phyloP scores from a whole-genome alignment of 2,329 filamentous ascomycete genomes.

The Colletotrichum sp. region DNA sequence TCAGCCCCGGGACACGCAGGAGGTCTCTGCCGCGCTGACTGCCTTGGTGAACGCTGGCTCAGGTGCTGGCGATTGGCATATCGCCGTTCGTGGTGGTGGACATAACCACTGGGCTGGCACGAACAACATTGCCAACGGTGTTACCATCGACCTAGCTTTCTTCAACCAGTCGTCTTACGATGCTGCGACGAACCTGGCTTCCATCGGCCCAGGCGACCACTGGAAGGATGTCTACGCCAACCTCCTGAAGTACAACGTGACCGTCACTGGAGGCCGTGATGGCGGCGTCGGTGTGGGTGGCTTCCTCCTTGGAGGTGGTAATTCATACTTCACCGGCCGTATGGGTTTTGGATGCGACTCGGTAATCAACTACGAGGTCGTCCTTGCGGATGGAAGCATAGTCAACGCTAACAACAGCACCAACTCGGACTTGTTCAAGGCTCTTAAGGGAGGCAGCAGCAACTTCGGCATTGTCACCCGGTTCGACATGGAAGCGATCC shows the following conservation, averaged over 20 bases:
- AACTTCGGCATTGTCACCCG: constrained; percentile 50
- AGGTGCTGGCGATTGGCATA: constrained; percentile 34
- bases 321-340: constrained; percentile 49
- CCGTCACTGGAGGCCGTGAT: constrained; percentile 48
- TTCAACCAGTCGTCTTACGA: constrained; percentile 21
- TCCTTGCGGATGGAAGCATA: constrained; percentile 47
- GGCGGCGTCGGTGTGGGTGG: constrained; percentile 48
- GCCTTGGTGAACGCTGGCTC: constrained; percentile 15
- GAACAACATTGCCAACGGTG: constrained; percentile 46
- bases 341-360: constrained; percentile 53
- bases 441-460: constrained; percentile 52
- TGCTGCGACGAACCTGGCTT: constrained; percentile 2
- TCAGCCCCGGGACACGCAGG: constrained; percentile 22
- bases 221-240: constrained; percentile 19
- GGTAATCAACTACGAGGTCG: constrained; percentile 47
- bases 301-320: constrained; percentile 50
- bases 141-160: constrained; percentile 48
- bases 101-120: constrained; percentile 47
- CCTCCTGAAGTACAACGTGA: constrained; percentile 25
- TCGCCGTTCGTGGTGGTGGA: constrained; percentile 56
- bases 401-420: constrained; percentile 39
- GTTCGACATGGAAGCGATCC: constrained; percentile 30
- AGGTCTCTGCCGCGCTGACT: constrained; percentile 26
- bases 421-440: constrained; percentile 49
- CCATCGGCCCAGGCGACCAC: constrained; percentile 2